These are phyloP conservation scores for Auriculariales sp. DNA, from an alignment of 768 basidiomycete genomes.

Conservation along the genomic window DNA sequence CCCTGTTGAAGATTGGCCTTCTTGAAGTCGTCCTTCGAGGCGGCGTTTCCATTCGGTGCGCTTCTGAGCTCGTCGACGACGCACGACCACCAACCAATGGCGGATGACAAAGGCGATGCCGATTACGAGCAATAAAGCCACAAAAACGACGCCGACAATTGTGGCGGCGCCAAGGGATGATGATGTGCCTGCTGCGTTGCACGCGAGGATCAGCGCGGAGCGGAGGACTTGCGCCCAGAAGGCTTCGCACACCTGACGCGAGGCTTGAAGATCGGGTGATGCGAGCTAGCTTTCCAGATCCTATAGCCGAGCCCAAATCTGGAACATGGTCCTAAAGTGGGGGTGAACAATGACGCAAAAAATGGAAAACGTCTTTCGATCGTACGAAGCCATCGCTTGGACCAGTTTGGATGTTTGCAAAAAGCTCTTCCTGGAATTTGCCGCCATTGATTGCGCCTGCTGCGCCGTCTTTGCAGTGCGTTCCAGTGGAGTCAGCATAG, in stretches of 20 bases:
- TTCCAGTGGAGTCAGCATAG: background rate
- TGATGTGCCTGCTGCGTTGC: background rate
- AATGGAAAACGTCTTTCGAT: background rate
- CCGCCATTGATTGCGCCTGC: background rate
- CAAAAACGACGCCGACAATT: background rate
- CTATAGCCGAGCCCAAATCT: background rate
- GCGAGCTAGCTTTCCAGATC: background rate
- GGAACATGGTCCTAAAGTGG: background rate
- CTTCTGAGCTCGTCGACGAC: background rate
- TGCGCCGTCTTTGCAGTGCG: background rate
- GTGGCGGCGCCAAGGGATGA: background rate
- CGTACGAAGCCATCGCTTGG: background rate
- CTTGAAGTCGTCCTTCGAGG: no score
- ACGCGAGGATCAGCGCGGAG: no score
- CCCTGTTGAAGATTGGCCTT: no score
- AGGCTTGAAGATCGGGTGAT: no score
- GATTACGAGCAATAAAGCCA: background rate
- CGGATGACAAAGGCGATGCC: background rate
- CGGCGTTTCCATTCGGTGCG: background rate
- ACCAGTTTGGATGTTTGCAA: background rate
- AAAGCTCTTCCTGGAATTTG: background rate
- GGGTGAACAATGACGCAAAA: background rate
- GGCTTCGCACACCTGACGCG: no score
- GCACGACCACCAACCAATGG: background rate
- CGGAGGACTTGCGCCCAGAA: background rate